Evolutionary conservation across 208 protist species (phyloP), one percentile per base, ranked within the genome.

Genomic region (Trypanosoma scelopori): DNA sequence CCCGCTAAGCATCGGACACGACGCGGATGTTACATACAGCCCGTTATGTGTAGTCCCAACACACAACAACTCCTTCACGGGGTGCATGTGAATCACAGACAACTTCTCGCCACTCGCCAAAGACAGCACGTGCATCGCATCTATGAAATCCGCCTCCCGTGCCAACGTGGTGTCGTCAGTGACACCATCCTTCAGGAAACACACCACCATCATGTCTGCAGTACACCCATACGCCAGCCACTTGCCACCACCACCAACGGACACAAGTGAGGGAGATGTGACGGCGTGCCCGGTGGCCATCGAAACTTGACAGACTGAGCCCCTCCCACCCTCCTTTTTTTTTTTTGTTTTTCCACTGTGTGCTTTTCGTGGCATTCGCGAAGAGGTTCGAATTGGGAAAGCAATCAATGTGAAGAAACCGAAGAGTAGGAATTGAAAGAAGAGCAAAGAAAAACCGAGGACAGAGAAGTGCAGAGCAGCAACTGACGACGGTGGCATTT

Each of bases 21-120:
- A 76, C 3, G 78, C 78, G 0, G 64, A 56, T 18, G 82, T 90
- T 37, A 92, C 13, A 77, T 92, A 95, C 22, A 93, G 42, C 16
- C 89, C 89, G 55, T 86, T 76, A 22, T 60, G 47, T 37, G n/a
- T 35, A 45, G 89, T 92, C 43, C 89, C 89, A 32, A 93, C 76
- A 58, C 79, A 91, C 0, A 93, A 5, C 5, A 80, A 39, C 27
- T 89, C 84, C 28, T 65, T 69, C 22, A 55, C 58, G 6, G 71
- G 83, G 69, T 95, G 89, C 13, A 87, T 55, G 11, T 55, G 35
- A 28, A 95, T 61, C 51, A 92, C 78, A 18, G 76, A 73, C 32
- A 95, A 71, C 20, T 52, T 55, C 55, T 87, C 76, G 16, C 41
- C 47, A 5, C 30, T 32, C 27, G 47, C 37, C 1, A 61, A 12